phyloP scores from a whole-genome alignment of 768 basidiomycete species.

The Boletus edulis region DNA sequence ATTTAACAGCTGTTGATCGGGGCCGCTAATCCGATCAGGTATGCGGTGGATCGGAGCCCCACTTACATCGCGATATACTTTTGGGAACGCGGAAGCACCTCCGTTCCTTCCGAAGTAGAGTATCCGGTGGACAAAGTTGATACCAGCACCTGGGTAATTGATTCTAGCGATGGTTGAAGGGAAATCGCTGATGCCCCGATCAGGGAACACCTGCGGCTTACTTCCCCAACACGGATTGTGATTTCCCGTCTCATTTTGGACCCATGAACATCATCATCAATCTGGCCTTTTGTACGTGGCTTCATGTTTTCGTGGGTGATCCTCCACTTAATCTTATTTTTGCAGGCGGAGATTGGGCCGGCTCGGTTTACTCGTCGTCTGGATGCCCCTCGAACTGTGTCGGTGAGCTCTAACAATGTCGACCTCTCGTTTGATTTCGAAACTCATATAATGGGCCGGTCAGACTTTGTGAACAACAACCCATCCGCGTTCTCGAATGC shows the following conservation, averaged over 20 bases:
- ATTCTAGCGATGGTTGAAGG: not conserved
- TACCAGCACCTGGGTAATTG: constrained; percentile 26
- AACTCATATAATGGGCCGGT: too few relatives aligned
- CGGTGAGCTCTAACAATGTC: constrained; percentile 15
- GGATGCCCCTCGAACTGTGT: constrained; percentile 28
- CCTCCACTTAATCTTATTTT: not conserved
- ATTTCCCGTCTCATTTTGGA: constrained; percentile 15
- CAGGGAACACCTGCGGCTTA: constrained; percentile 19
- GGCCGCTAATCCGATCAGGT: constrained; percentile 24
- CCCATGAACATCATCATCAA: constrained; percentile 22
- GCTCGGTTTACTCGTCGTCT: constrained; percentile 10
- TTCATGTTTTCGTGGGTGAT: not conserved
- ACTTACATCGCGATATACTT: constrained; percentile 37
- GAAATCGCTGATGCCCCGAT: not conserved
- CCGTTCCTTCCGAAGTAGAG: constrained; percentile 35
- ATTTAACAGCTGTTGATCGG: not conserved
- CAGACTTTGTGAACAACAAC: constrained; percentile 44
- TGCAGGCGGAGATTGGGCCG: constrained; percentile 32
- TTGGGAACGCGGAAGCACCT: constrained; percentile 36
- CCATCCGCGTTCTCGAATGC: constrained; percentile 18
- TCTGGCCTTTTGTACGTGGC: constrained; percentile 18
- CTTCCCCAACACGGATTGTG: constrained; percentile 10
- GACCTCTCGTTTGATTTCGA: not conserved
- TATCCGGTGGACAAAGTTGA: constrained; percentile 18
- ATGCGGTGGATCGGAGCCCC: constrained; percentile 32